Conservation (phyloP, 805 yeast genomes). For the Wickerhamiella shivajii region DNA sequence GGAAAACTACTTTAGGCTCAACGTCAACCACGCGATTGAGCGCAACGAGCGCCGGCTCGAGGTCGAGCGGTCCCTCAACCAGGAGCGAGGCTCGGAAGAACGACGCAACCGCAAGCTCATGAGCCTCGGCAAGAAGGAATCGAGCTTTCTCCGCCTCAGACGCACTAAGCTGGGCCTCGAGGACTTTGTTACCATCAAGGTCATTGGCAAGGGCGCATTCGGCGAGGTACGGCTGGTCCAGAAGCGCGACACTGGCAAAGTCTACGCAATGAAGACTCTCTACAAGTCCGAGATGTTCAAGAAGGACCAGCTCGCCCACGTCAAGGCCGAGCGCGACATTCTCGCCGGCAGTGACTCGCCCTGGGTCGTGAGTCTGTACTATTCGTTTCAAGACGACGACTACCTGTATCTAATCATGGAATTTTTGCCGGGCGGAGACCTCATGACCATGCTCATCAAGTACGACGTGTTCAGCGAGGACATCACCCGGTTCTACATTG, state of each 20-base stretch:
- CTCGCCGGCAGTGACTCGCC: constrained; percentile 81
- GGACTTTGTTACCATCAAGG: constrained; percentile 76
- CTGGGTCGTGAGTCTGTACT: constrained; percentile 74
- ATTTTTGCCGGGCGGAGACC: constrained; percentile 70
- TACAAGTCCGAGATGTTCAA: constrained; percentile 86
- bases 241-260: constrained; percentile 80
- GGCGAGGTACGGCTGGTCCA: constrained; percentile 95
- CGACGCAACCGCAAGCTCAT: constrained; percentile 69
- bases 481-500: constrained; percentile 77
- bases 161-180: constrained; percentile 71
- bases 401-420: constrained; percentile 71
- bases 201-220: constrained; percentile 92
- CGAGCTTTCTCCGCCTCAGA: constrained; percentile 69
- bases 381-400: constrained; percentile 66
- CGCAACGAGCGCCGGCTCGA: constrained; percentile 84
- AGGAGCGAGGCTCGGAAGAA: constrained; percentile 70
- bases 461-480: constrained; percentile 92
- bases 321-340: constrained; percentile 91
- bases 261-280: constrained; percentile 87
- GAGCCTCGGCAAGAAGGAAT: constrained; percentile 75
- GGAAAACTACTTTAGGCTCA: constrained; percentile 73
- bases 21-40: constrained; percentile 86
- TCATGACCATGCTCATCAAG: constrained; percentile 90
- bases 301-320: constrained; percentile 88
- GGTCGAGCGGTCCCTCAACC: constrained; percentile 55